Evolutionary conservation across 495 filamentous ascomycete genomes (phyloP).

Genomic region (Barbatosphaeria neglecta): DNA sequence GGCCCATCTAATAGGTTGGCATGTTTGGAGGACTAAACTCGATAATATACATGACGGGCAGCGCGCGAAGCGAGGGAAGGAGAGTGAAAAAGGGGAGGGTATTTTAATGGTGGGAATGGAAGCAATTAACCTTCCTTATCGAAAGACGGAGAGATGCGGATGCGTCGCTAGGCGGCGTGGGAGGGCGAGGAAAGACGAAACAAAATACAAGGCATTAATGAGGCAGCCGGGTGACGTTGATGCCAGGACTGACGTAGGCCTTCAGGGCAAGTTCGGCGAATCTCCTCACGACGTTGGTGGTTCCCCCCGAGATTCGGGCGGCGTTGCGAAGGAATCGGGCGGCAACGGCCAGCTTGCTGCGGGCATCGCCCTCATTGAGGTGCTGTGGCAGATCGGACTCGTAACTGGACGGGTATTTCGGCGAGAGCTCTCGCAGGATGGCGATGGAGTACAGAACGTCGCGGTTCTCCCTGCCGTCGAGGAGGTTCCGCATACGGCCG

Average conservation of each 20-base stretch:
- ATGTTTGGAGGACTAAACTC: too few species aligned
- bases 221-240: constrained; percentile 15
- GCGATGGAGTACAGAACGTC: constrained; percentile 86
- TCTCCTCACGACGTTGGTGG: constrained; percentile 70
- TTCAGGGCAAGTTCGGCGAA: constrained; percentile 57
- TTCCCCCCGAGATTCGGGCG: constrained; percentile 52
- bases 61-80: background rate
- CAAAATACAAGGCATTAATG: background rate
- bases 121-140: too few species aligned
- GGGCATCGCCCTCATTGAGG: constrained; percentile 57
- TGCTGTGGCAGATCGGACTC: constrained; percentile 46
- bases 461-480: constrained; percentile 75
- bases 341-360: constrained; percentile 65
- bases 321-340: constrained; percentile 73
- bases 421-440: constrained; percentile 61
- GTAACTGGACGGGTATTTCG: constrained; percentile 52
- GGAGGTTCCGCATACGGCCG: constrained; percentile 46
- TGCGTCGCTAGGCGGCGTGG: too few species aligned
- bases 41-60: background rate
- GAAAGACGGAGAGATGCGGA: too few species aligned
- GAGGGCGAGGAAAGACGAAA: too few species aligned
- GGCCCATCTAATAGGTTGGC: too few species aligned
- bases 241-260: constrained; percentile 30
- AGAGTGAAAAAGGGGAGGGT: background rate
- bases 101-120: too few species aligned